Evolutionary conservation across 352 stramenopile species (phyloP).

Genomic region (Phytophthora boehmeriae): DNA sequence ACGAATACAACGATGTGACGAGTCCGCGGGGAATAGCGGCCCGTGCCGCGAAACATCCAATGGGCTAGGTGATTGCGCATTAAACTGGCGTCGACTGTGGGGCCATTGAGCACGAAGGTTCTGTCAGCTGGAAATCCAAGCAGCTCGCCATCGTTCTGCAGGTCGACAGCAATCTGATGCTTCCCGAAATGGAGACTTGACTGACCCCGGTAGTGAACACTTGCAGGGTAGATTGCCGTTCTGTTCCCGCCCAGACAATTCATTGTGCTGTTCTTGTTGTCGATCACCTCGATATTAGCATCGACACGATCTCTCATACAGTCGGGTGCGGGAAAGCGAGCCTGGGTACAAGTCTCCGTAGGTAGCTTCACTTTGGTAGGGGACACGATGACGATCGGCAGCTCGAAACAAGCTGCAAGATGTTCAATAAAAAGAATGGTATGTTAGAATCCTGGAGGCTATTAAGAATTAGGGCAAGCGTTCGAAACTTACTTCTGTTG

Average conservation of each 20-base stretch:
- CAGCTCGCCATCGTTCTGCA: constrained; percentile 37
- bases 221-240: constrained; percentile 39
- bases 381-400: constrained; percentile 57
- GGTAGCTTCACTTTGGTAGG: constrained; percentile 47
- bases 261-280: constrained; percentile 42
- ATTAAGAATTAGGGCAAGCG: neutral
- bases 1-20: constrained; percentile 65
- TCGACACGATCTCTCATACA: constrained; percentile 54
- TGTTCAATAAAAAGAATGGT: neutral
- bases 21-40: constrained; percentile 61
- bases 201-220: constrained; percentile 63
- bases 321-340: constrained; percentile 43
- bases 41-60: constrained; percentile 68
- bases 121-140: constrained; percentile 56
- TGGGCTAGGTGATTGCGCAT: constrained; percentile 76
- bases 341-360: constrained; percentile 56
- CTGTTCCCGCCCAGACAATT: constrained; percentile 50
- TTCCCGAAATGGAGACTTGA: constrained; percentile 65
- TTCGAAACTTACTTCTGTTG: constrained; percentile 26
- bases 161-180: constrained; percentile 53
- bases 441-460: constrained; percentile 7
- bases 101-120: constrained; percentile 57
- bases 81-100: constrained; percentile 61
- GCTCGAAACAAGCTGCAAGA: constrained; percentile 48
- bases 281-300: constrained; percentile 56